Base-by-base conservation (phyloP, 495 filamentous ascomycete species). In the Tuber borchii region DNA sequence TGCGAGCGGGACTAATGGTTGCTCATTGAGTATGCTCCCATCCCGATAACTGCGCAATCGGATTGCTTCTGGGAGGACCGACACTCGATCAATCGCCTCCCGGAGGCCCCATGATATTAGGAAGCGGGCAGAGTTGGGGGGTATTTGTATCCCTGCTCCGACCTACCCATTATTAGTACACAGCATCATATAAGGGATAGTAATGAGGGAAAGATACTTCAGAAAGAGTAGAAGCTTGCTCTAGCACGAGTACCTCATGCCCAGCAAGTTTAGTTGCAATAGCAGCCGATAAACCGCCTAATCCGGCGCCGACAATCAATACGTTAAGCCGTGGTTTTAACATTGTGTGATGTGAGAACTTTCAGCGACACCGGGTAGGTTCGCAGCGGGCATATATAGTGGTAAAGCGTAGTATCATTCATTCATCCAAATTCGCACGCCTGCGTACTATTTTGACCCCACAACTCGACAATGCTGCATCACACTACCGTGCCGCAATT, bases 201-300 rank as follows among this genome's bases (percentile, higher is more conserved):
- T 19, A 45, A 26, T 26, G 31, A 43, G 22, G 45, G 26, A 20
- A 14, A 2, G 16, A 20, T 83, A 88, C 88, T 81, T 88, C 87
- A 45, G 83, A 83, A 2, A 89, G 79, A 20, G 82, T 76, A 10
- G 71, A 46, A 8, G 86, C 83, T 77, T 87, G 85, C 73, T 89
- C 88, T 37, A 87, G 82, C 16, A 89, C 82, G 1, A 84, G 86
- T 9, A 89, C 85, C 0, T 77, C 75, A 48, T 89, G 86, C 12
- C 87, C 87, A 17, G 79, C 79, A 39, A 74, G 82, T 31, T 83
- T 78, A 22, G 87, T 83, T 3, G 85, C 86, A 77, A 89, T 86
- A 16, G 88, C 85, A 34, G 86, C 85, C 45, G 87, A 83, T 17
- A 89, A 78, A 43, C 88, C 88, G 16, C 87, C 87, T 1, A 89